Conservation (phyloP, 2,329 filamentous ascomycete species). For the Venturia asperata region DNA sequence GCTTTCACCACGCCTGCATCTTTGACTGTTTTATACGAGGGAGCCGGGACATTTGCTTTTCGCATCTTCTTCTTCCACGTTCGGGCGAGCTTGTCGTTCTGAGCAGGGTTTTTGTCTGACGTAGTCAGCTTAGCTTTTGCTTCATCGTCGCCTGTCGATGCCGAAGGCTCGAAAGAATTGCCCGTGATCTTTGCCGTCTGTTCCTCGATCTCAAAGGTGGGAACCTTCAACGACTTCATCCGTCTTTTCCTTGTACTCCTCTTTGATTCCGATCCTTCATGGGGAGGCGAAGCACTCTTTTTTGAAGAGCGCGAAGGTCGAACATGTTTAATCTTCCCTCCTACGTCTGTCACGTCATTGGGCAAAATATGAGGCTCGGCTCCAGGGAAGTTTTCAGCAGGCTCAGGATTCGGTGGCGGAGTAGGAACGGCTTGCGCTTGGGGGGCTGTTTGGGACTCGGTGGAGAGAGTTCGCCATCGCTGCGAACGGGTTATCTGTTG, state of each 20-base stretch:
- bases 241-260: too few species aligned
- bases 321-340: not conserved
- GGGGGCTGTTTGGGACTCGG: not conserved
- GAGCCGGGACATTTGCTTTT: not conserved
- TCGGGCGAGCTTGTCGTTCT: not conserved
- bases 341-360: not conserved
- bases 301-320: not conserved
- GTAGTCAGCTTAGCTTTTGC: not conserved
- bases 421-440: not conserved
- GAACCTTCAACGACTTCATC: too few species aligned
- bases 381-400: not conserved
- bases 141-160: not conserved
- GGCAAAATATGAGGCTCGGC: not conserved
- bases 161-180: not conserved
- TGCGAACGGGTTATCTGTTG: not conserved
- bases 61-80: not conserved
- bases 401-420: not conserved
- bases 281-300: too few species aligned
- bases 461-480: slow-evolving; percentile 8
- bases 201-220: too few species aligned
- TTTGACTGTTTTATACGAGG: not conserved
- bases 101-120: not conserved
- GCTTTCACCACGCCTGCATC: not conserved
- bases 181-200: not conserved
- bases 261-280: too few species aligned